phyloP scores from a whole-genome alignment of 1,284 basidiomycete genomes.

The Salmacisia buchloeana region DNA sequence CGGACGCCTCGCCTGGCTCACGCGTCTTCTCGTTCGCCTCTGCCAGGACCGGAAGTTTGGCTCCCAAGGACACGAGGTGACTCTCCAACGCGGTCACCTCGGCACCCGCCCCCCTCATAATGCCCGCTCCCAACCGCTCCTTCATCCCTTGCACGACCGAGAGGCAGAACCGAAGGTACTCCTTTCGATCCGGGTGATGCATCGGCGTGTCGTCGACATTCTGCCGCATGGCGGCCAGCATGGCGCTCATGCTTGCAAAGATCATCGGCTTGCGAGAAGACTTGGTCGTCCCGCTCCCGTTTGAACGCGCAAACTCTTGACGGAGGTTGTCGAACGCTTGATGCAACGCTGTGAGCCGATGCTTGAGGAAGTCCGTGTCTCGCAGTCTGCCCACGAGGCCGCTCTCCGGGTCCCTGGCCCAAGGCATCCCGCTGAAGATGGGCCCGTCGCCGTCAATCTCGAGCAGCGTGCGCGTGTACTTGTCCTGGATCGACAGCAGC shows the following conservation, averaged over 20 bases:
- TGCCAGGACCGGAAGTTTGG: not conserved
- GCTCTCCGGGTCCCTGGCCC: not conserved
- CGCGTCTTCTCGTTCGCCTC: too few relatives aligned
- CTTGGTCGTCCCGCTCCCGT: not conserved
- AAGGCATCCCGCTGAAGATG: slow-evolving; percentile 1
- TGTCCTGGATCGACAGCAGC: slow-evolving; percentile 27
- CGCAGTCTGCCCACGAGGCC: not conserved
- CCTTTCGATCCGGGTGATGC: not conserved
- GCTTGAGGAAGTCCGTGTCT: slow-evolving; percentile 3
- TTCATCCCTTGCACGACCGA: not conserved
- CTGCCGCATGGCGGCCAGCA: slow-evolving; percentile 2
- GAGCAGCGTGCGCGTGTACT: slow-evolving; percentile 21
- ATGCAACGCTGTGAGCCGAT: not conserved
- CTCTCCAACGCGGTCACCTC: not conserved
- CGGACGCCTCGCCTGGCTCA: not conserved
- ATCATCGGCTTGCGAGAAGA: not conserved
- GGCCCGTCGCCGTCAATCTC: slow-evolving; percentile 3
- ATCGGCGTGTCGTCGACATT: not conserved
- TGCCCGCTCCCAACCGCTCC: not conserved
- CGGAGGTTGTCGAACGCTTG: not conserved
- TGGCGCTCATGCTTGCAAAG: slow-evolving; percentile 1
- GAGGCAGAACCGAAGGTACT: slow-evolving; percentile 1
- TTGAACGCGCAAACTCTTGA: not conserved
- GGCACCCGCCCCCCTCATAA: not conserved
- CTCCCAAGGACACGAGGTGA: not conserved